These are phyloP conservation scores for Ogataea thermomethanolica DNA, from an alignment of 805 yeast species.

Conservation along the genomic window DNA sequence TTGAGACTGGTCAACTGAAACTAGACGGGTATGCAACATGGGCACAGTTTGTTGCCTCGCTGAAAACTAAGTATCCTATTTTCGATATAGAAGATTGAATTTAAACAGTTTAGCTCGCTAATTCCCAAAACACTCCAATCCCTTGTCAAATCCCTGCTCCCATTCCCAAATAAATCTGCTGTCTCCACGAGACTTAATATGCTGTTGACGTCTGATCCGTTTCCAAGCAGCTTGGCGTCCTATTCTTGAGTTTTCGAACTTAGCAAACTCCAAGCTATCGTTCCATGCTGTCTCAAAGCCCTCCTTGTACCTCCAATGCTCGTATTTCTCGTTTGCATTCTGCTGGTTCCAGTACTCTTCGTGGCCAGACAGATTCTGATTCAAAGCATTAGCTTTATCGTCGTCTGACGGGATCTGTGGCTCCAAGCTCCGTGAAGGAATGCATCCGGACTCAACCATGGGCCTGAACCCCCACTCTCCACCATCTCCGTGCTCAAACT, in stretches of 20 bases:
- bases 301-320: slow-evolving; percentile 76
- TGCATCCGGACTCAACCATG: slow-evolving; percentile 62
- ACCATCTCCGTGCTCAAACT: slow-evolving; percentile 84
- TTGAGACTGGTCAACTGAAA: slow-evolving; percentile 19
- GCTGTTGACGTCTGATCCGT: slow-evolving; percentile 57
- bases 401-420: slow-evolving; percentile 37
- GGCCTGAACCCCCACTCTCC: slow-evolving; percentile 95
- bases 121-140: slow-evolving; percentile 40
- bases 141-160: slow-evolving; percentile 80
- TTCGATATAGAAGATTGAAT: slow-evolving; percentile 23
- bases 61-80: slow-evolving; percentile 21
- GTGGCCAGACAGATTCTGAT: slow-evolving; percentile 45
- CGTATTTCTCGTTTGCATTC: slow-evolving; percentile 58
- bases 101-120: slow-evolving; percentile 4
- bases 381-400: slow-evolving; percentile 39
- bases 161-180: slow-evolving; percentile 76
- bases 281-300: slow-evolving; percentile 76
- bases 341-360: slow-evolving; percentile 63
- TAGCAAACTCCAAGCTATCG: slow-evolving; percentile 67
- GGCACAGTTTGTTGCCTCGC: slow-evolving; percentile 18
- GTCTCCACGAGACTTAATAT: slow-evolving; percentile 51
- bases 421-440: slow-evolving; percentile 34
- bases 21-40: slow-evolving; percentile 24
- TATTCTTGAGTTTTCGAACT: slow-evolving; percentile 62
- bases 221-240: slow-evolving; percentile 78